Evolutionary conservation across 495 filamentous ascomycete genomes (phyloP).

Genomic region (Clavariopsis aquatica): DNA sequence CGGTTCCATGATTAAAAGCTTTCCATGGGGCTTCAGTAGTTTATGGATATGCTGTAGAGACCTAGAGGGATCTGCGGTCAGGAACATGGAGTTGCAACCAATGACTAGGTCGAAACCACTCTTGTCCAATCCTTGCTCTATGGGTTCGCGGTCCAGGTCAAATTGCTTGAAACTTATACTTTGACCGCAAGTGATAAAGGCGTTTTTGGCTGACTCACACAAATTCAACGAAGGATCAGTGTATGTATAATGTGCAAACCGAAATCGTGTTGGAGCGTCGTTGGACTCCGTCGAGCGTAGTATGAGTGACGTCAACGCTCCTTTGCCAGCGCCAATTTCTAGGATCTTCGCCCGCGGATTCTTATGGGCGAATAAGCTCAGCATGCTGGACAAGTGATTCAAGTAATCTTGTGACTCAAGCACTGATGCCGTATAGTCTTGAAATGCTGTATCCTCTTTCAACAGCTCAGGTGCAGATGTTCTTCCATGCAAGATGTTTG

Average conservation of each 20-base stretch:
- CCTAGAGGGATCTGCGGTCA: not conserved
- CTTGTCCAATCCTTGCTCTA: not conserved
- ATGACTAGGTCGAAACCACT: conserved; percentile 2
- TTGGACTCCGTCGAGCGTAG: too few species aligned
- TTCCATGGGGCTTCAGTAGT: conserved; percentile 9
- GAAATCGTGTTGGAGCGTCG: too few species aligned
- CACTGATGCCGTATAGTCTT: not conserved
- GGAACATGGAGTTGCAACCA: not conserved
- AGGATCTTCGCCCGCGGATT: not conserved
- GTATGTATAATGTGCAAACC: too few species aligned
- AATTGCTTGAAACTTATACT: not conserved
- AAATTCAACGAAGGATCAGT: conserved; percentile 1
- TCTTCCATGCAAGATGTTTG: too few species aligned
- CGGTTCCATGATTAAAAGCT: not conserved
- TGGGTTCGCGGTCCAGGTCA: not conserved
- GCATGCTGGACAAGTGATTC: not conserved
- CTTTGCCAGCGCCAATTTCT: conserved; percentile 2
- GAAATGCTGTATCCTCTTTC: too few species aligned
- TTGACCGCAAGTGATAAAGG: not conserved
- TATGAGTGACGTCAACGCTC: too few species aligned
- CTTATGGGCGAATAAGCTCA: not conserved
- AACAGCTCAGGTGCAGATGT: too few species aligned
- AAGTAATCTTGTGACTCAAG: not conserved
- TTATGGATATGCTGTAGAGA: not conserved
- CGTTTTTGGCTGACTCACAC: not conserved